Percentiles rank a stretch among this genome's conserved stretches.
Evolutionary conservation across 352 stramenopile species (phyloP).

Genomic region (Globisporangium splendens): DNA sequence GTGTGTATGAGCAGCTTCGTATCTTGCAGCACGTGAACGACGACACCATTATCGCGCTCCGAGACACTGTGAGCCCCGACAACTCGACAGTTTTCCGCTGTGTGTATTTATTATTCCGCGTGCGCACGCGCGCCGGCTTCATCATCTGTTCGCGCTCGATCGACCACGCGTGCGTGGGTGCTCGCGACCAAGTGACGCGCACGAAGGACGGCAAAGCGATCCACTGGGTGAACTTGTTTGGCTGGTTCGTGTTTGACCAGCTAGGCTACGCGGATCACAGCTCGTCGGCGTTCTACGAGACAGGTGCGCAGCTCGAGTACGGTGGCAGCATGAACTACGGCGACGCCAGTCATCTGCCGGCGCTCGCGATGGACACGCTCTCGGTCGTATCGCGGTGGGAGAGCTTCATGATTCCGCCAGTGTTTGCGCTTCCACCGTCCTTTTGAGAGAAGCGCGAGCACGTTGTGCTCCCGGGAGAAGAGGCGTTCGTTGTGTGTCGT

Average conservation of each 20-base stretch:
- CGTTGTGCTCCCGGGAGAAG: neutral
- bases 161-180: slow-evolving; percentile 12
- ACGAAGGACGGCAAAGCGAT: slow-evolving; percentile 42
- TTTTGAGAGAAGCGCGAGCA: slow-evolving; percentile 18
- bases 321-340: slow-evolving; percentile 61
- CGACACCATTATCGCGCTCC: slow-evolving; percentile 64
- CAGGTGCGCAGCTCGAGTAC: slow-evolving; percentile 59
- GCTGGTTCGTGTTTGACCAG: slow-evolving; percentile 70
- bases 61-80: slow-evolving; percentile 43
- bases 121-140: slow-evolving; percentile 60
- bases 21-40: slow-evolving; percentile 72
- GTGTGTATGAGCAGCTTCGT: slow-evolving; percentile 22
- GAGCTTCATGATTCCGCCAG: slow-evolving; percentile 49
- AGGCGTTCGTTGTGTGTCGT: neutral
- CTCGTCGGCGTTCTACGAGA: slow-evolving; percentile 27
- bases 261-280: slow-evolving; percentile 25
- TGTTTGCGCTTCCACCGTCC: slow-evolving; percentile 46
- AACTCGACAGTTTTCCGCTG: slow-evolving; percentile 49
- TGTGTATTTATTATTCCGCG: slow-evolving; percentile 70
- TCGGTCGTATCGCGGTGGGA: slow-evolving; percentile 67
- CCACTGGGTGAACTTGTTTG: slow-evolving; percentile 62
- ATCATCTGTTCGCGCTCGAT: slow-evolving; percentile 64
- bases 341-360: slow-evolving; percentile 37
- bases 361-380: slow-evolving; percentile 62
- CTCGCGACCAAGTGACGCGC: slow-evolving; percentile 13